Evolutionary conservation across 176 grass and related monocot genomes (phyloP), one percentile per base, ranked within the genome.

Genomic region (Eremochloa ophiuroides): DNA sequence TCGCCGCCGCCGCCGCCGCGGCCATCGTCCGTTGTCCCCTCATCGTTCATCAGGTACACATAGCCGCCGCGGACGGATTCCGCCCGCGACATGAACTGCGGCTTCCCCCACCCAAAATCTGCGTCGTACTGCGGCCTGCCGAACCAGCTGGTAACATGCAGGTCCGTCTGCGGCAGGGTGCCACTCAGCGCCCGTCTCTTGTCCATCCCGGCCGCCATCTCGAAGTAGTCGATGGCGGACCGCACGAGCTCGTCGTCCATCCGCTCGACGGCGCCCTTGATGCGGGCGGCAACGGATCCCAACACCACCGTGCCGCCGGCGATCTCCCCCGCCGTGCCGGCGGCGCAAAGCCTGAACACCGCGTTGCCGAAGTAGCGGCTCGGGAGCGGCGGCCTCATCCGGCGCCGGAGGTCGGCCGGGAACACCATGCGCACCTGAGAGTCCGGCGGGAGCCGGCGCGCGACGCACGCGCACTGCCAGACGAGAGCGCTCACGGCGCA

Each of bases 61-160:
- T 37, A 81, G 10, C 91, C 87, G 6, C 71, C 71, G 2, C 53
- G 74, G n/a, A 11, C n/a, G 11, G 83, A 56, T 27, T 67, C 48
- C 0, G 66, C 91, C 2, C 71, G 84, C n/a, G 75, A 31, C 75
- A 82, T 90, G 28, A 77, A 42, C 22, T 27, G 31, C 30, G 81
- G 91, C 60, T 37, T 56, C 6, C 85, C 88, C 88, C 81, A 93
- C 0, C 88, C 88, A 26, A 93, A 90, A 79, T 93, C 81, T 0
- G 62, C 85, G 18, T 85, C 88, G 25, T 83, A 75, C 40, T 87
- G 64, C 2, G 87, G 81, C 56, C 87, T 20, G 14, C 72, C 77
- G 1, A 87, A 38, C 91, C 91, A 93, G 61, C 87, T 85, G 13
- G 73, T 46, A 25, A 81, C 59, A 29, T 80, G 53, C 4, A 90